Evolutionary conservation across 2,329 filamentous ascomycete genomes (phyloP), one percentile per base, ranked within the genome.

Genomic region (Zelopaecilomyces penicillatus): DNA sequence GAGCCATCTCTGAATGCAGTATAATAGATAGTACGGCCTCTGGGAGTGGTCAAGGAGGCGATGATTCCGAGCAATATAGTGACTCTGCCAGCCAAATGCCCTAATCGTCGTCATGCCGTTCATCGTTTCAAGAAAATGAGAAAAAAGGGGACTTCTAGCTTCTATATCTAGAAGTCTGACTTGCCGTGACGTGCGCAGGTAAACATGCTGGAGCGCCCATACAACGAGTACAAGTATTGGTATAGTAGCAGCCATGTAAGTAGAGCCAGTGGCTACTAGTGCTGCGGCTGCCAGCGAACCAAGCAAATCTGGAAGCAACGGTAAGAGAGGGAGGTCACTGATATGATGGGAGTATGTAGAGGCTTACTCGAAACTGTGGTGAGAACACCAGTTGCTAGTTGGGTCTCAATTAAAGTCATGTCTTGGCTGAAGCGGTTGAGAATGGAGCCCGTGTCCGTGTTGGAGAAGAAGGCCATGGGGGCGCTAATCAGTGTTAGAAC

Each of bases 71-170:
- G 32, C 32, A 9, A 9, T 9, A 12, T 9, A 9, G 32, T 34
- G 9, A 34, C 8, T 12, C 32, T 9, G 8, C 76, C 76, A 80
- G 3, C 69, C 68, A 45, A 76, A 77, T 2, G 74, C 71, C 19
- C 75, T 66, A 37, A 77, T 70, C 0, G 70, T 74, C 0, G 61
- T 51, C 1, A 75, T 49, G 0, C 73, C 71, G n/a, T 62, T 59
- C 1, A 72, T 50, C 3, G 68, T 67, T 46, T 76, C 74, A 11
- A 64, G 57, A 27, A 68, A 62, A 29, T 57, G 55, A 0, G 59
- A 60, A 39, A 62, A 63, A 1, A 66, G 48, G 3, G 62, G 62
- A 6, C 55, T 54, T 46, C 60, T 64, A 4, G 58, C 55, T 46
- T 66, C 64, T 1, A 67, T 52, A 12, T 66, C 63, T 11, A 67